These are phyloP conservation scores for Ceratocystis papillata DNA, from an alignment of 2,329 filamentous ascomycete genomes.

Conservation along the genomic window DNA sequence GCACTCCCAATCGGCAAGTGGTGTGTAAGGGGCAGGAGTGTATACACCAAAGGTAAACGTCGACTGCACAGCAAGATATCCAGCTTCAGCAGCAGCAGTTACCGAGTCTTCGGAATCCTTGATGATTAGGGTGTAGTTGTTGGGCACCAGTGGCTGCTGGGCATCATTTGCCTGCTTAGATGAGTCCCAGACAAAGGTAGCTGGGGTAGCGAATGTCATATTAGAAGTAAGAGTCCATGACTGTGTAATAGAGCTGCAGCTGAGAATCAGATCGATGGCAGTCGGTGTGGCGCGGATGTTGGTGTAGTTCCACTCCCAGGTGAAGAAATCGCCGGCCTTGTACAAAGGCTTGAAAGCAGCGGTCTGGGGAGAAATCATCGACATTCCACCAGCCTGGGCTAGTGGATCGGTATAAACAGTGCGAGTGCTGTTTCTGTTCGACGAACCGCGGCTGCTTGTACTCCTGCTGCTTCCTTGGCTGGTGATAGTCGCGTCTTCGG, in stretches of 20 bases:
- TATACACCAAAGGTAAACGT: constrained; percentile 51
- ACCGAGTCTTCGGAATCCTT: constrained; percentile 46
- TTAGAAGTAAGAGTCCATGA: constrained; percentile 54
- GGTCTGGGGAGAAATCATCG: constrained; percentile 43
- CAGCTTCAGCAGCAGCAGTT: constrained; percentile 42
- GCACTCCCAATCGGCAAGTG: constrained; percentile 44
- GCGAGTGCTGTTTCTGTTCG: constrained; percentile 28
- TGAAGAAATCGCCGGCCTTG: constrained; percentile 50
- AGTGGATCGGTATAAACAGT: constrained; percentile 35
- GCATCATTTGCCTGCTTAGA: constrained; percentile 38
- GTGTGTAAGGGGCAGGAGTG: constrained; percentile 40
- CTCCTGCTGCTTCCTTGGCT: constrained; percentile 27
- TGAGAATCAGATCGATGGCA: constrained; percentile 49
- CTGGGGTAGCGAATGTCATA: constrained; percentile 46
- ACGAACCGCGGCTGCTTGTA: constrained; percentile 25
- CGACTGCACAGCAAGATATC: constrained; percentile 43
- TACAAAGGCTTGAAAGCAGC: constrained; percentile 41
- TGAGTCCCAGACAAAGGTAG: constrained; percentile 49
- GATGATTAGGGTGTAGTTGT: constrained; percentile 51
- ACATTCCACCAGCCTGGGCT: constrained; percentile 36
- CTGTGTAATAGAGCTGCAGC: constrained; percentile 41
- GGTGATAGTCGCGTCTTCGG: constrained; percentile 28
- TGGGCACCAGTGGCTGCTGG: constrained; percentile 40
- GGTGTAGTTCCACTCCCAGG: constrained; percentile 57
- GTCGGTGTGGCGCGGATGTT: constrained; percentile 47